These are phyloP conservation scores for Cyclotella choctawhatcheeana DNA, from an alignment of 108 stramenopile species.

Conservation along the genomic window DNA sequence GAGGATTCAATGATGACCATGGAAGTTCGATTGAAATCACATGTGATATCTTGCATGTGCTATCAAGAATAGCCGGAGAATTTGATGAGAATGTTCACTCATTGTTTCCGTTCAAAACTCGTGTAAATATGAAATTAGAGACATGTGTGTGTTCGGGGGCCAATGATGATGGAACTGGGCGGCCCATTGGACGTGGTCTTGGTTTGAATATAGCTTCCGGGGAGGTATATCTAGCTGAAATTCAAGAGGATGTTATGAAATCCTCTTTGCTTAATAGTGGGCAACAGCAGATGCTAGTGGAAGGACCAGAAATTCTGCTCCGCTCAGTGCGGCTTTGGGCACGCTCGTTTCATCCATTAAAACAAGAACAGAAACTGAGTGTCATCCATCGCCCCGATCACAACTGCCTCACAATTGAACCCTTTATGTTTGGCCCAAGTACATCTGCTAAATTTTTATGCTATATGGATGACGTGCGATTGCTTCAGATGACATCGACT, in stretches of 20 bases:
- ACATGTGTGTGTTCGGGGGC: slow-evolving; percentile 66
- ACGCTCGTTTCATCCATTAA: slow-evolving; percentile 17
- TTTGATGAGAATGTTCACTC: slow-evolving; percentile 6
- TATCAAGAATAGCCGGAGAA: slow-evolving; percentile 61
- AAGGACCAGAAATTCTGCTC: slow-evolving; percentile 61
- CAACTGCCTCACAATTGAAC: slow-evolving; percentile 47
- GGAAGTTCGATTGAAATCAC: slow-evolving; percentile 57
- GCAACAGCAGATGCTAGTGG: slow-evolving; percentile 1
- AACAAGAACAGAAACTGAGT: slow-evolving; percentile 28
- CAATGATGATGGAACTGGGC: slow-evolving; percentile 58
- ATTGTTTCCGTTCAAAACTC: not conserved
- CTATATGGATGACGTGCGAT: slow-evolving; percentile 54
- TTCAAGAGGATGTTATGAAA: slow-evolving; percentile 13
- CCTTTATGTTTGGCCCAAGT: slow-evolving; percentile 59
- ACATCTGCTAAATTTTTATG: slow-evolving; percentile 52
- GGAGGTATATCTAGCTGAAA: slow-evolving; percentile 65
- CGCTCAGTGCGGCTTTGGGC: slow-evolving; percentile 73
- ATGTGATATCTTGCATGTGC: slow-evolving; percentile 55
- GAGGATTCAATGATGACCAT: slow-evolving; percentile 76
- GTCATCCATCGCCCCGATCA: slow-evolving; percentile 51
- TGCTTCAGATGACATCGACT: slow-evolving; percentile 71
- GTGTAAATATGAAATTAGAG: slow-evolving; percentile 63
- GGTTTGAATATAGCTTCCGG: slow-evolving; percentile 62
- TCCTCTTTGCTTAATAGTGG: no score
- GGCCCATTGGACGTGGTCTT: slow-evolving; percentile 79